Base-by-base conservation (phyloP, 371 early-diverging fungal species). In the Nematocida major region DNA sequence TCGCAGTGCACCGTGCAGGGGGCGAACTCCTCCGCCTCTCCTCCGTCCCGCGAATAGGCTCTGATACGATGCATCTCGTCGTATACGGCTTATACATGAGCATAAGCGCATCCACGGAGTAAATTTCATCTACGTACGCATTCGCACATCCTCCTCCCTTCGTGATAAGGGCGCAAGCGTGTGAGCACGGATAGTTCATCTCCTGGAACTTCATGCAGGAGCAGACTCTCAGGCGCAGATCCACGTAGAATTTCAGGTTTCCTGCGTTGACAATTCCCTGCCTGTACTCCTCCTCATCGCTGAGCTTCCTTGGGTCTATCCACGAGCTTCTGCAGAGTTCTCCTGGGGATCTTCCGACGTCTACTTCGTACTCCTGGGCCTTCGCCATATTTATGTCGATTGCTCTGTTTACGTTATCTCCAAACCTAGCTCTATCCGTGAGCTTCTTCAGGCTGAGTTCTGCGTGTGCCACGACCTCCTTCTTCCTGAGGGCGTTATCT, bases 151-250 rank as follows among this genome's bases (percentile, higher is more conserved):
- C 50, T 22, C 65, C 65, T 54, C 40, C 50, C 77, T 67, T 76
- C 3, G 48, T 39, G 38, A 80, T 80, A 34, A 80, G 47, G 7
- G 80, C 68, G 49, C 79, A 81, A 36, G 82, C 84, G 66, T 84
- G 85, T 1, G 69, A 43, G 78, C 85, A 84, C 1, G 85, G 83
- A 36, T 83, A 82, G 30, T 67, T 32, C 59, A 81, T 77, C 47
- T 81, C 79, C 62, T 84, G 82, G 59, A 68, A 84, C 67, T 68
- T 84, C 50, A 80, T 80, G 59, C 85, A 84, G 9, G 66, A 63
- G 68, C 83, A 84, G 26, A 59, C 80, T 9, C 49, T 13, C 9
- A 80, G 70, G 20, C 73, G 32, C 38, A 84, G 45, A 77, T 82
- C 76, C 20, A 82, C 82, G 53, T 73, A 53, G 54, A 67, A 81